A percentile compares a stretch with the other conserved stretches of the same genome.
These are phyloP conservation scores for Physcia stellaris DNA, from an alignment of 495 filamentous ascomycete species.

Conservation along the genomic window DNA sequence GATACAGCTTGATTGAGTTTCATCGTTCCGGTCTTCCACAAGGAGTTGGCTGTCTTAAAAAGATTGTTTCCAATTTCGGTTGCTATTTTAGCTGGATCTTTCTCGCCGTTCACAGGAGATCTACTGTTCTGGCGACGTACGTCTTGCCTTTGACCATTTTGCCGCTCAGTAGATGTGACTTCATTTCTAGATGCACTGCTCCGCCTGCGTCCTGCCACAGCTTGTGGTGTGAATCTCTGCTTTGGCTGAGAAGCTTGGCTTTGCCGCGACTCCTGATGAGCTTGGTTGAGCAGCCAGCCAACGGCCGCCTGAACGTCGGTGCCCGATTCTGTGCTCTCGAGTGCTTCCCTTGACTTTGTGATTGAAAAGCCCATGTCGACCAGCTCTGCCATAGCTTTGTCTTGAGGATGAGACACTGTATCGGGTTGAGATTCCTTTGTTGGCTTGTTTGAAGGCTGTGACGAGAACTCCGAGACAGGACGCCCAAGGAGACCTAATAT, in stretches of 20 bases:
- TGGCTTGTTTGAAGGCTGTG: constrained; percentile 23
- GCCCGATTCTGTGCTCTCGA: constrained; percentile 65
- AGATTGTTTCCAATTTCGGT: constrained; percentile 70
- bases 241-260: constrained; percentile 27
- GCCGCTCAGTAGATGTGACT: constrained; percentile 22
- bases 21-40: constrained; percentile 91
- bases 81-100: constrained; percentile 67
- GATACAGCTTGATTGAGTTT: constrained; percentile 89
- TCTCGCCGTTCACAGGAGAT: constrained; percentile 49
- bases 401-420: constrained; percentile 44
- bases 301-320: constrained; percentile 79
- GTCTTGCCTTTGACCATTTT: constrained; percentile 19
- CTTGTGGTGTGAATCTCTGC: constrained; percentile 14
- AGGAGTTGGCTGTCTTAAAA: constrained; percentile 81
- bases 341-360: constrained; percentile 62
- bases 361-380: constrained; percentile 91
- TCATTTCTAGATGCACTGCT: constrained; percentile 28
- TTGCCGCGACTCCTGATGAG: constrained; percentile 59
- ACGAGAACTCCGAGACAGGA: constrained; percentile 66
- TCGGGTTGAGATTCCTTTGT: constrained; percentile 26
- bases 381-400: constrained; percentile 74
- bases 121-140: constrained; percentile 34
- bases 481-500: constrained; percentile 76
- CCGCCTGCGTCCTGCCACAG: constrained; percentile 20
- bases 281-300: constrained; percentile 78